Conservation (phyloP, 257 asterid genomes). For the Leptodermis oblonga region DNA sequence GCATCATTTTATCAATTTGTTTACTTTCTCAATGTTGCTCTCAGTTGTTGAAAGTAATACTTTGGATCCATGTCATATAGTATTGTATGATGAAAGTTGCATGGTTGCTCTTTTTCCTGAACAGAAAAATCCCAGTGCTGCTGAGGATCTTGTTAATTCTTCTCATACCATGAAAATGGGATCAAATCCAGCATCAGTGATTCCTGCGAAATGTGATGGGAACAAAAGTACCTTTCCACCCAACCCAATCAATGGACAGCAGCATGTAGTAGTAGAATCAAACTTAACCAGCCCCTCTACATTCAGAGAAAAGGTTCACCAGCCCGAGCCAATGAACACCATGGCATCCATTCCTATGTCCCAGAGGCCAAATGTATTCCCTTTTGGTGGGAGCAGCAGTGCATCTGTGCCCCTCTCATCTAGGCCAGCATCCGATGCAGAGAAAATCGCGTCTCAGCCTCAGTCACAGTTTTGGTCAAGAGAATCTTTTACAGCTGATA, state of each 20-base stretch:
- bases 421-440: conserved; percentile 34
- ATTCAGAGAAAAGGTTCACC: conserved; percentile 44
- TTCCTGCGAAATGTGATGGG: conserved; percentile 52
- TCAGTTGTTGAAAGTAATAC: neutral
- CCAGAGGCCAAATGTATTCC: conserved; percentile 34
- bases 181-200: conserved; percentile 44
- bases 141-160: conserved; percentile 56
- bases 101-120: conserved; percentile 10
- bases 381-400: conserved; percentile 35
- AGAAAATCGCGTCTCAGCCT: conserved; percentile 36
- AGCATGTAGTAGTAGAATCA: conserved; percentile 56
- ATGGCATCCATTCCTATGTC: conserved; percentile 31
- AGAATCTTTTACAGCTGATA: conserved; percentile 30
- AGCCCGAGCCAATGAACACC: conserved; percentile 38
- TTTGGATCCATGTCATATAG: neutral
- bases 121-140: conserved; percentile 47
- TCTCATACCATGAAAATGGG: conserved; percentile 40
- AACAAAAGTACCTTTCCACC: conserved; percentile 39
- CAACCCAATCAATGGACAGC: conserved; percentile 53
- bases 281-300: conserved; percentile 48
- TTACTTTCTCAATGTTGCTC: neutral
- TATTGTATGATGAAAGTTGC: neutral
- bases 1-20: neutral
- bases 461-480: conserved; percentile 36
- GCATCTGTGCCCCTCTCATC: conserved; percentile 40